These are phyloP conservation scores for Linum trigynum DNA, from an alignment of 345 rosid species.

Conservation along the genomic window DNA sequence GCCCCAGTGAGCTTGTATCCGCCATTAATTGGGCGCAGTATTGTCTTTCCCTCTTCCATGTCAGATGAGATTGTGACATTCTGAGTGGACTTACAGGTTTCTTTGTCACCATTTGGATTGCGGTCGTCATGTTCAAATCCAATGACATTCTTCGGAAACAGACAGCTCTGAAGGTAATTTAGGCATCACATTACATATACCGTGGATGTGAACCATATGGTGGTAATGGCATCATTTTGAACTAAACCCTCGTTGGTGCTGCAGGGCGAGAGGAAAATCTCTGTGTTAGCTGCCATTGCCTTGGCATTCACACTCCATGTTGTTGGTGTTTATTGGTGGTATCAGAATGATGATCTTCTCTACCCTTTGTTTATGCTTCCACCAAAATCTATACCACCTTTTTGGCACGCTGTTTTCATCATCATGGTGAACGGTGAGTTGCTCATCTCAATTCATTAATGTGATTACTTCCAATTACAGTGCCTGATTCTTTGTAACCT, in stretches of 20 bases:
- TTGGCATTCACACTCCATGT: slow-evolving; percentile 64
- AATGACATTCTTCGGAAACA: slow-evolving; percentile 91
- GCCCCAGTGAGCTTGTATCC: not conserved
- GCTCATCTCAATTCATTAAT: slow-evolving; percentile 16
- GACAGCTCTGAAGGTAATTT: slow-evolving; percentile 81
- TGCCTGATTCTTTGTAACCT: not conserved
- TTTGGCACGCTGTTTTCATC: slow-evolving; percentile 95
- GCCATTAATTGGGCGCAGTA: not conserved
- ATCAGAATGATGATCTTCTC: slow-evolving; percentile 74
- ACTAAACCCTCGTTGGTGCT: slow-evolving; percentile 23
- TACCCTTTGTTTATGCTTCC: slow-evolving; percentile 92
- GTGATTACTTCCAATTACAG: not conserved
- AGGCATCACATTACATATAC: not conserved
- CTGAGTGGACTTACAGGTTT: slow-evolving; percentile 51
- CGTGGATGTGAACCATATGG: not conserved
- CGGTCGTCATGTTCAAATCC: slow-evolving; percentile 95
- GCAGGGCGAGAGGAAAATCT: slow-evolving; percentile 96
- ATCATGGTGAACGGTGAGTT: slow-evolving; percentile 86
- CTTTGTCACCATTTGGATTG: slow-evolving; percentile 96
- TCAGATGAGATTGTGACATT: slow-evolving; percentile 16
- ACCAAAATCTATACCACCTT: slow-evolving; percentile 92
- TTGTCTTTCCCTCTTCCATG: not conserved
- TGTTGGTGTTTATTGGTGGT: slow-evolving; percentile 94
- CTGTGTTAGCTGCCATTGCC: slow-evolving; percentile 62
- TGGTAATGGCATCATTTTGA: slow-evolving; percentile 1